Evolutionary conservation across 2,329 filamentous ascomycete species (phyloP).

Genomic region (Proliferodiscus dingleyae): DNA sequence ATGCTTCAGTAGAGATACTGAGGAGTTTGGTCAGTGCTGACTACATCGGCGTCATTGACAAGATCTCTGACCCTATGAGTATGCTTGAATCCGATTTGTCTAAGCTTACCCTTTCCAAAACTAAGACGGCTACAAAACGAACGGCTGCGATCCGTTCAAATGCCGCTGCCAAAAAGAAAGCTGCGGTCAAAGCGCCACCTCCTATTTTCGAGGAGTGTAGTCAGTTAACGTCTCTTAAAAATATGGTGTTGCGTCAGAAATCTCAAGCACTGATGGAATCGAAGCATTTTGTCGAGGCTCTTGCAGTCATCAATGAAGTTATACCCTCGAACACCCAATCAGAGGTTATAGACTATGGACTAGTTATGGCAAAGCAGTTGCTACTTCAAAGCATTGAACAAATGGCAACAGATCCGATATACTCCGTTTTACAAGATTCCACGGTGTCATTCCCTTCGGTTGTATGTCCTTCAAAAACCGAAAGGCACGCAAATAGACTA

Average conservation of each 20-base stretch:
- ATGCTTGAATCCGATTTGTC: conserved; percentile 22
- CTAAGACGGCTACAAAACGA: conserved; percentile 33
- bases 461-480: conserved; percentile 17
- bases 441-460: conserved; percentile 82
- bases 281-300: conserved; percentile 52
- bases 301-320: conserved; percentile 49
- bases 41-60: conserved; percentile 21
- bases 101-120: conserved; percentile 28
- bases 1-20: conserved; percentile 43
- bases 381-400: conserved; percentile 64
- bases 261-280: conserved; percentile 42
- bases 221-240: conserved; percentile 38
- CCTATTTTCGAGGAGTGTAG: conserved; percentile 31
- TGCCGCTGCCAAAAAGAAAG: conserved; percentile 27
- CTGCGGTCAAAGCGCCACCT: conserved; percentile 12
- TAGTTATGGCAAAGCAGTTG: conserved; percentile 63
- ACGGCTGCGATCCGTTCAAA: conserved; percentile 28
- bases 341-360: conserved; percentile 45
- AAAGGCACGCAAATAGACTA: conserved; percentile 20
- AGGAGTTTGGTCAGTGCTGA: conserved; percentile 38
- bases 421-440: conserved; percentile 86
- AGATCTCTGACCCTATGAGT: conserved; percentile 15
- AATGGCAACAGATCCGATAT: conserved; percentile 76
- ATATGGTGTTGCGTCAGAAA: conserved; percentile 46
- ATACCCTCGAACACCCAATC: conserved; percentile 38